Base-by-base conservation (phyloP, 2,329 filamentous ascomycete species). In the Aspergillus arachidicola region DNA sequence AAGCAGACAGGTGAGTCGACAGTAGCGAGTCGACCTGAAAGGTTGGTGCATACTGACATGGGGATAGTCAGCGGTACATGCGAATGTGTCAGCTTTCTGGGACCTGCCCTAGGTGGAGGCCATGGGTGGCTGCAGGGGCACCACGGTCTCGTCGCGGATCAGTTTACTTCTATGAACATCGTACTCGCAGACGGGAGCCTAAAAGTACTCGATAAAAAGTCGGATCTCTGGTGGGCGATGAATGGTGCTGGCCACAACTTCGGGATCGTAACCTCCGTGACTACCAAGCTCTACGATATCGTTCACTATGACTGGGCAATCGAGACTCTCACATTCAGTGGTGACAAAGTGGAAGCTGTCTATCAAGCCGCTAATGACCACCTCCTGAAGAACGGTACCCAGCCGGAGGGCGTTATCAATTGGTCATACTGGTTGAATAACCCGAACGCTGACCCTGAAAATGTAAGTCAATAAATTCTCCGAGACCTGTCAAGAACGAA, bases 191-290 rank as follows among this genome's bases (percentile, higher is more conserved):
- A 85, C 64, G 85, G 85, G 16, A 77, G 71, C 11, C 57, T 79
- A 54, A 63, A 72, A 7, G 80, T 76, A 0, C 73, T 84, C 1
- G 80, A 60, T 70, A 74, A 45, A 12, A 73, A 75, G 9, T 80
- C 81, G 0, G 85, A 87, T 41, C 78, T 88, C 10, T 87, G 79
- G 71, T 88, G 85, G 85, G 86, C 78, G 1, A 78, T 88, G 66
- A 78, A 79, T 56, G 86, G 86, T 5, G 86, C 85, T 2, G 86
- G 85, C 1, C 83, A 86, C 63, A 87, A 87, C 72, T 87, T 87
- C 62, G 86, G 85, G 46, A 81, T 87, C 59, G 82, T 87, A 19
- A 85, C 82, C 1, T 79, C 79, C 1, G 73, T 82, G 11, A 81
- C 78, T 0, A 75, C 76, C 21, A 82, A 83, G 69, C 79, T 86